phyloP scores from a whole-genome alignment of 129 eudicot genomes.

The Glebionis coronaria region DNA sequence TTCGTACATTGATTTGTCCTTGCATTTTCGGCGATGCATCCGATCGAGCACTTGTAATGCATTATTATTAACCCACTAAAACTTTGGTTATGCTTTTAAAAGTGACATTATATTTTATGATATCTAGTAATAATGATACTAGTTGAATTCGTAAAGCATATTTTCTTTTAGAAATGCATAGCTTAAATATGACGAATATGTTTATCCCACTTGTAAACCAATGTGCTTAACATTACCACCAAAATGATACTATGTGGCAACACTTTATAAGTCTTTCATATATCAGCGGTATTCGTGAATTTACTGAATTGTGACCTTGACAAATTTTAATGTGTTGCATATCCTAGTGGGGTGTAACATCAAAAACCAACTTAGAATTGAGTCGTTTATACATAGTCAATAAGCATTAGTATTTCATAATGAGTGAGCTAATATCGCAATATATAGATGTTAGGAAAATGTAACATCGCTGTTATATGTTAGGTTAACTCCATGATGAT shows the following conservation, averaged over 20 bases:
- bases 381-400: too few relatives aligned
- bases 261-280: background rate
- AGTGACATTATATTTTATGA: slow-evolving; percentile 1
- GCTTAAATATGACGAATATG: slow-evolving; percentile 11
- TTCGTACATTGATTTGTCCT: background rate
- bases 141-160: slow-evolving; percentile 10
- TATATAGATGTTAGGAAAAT: too few relatives aligned
- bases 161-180: background rate
- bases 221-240: slow-evolving; percentile 17
- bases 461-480: too few relatives aligned
- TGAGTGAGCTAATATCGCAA: too few relatives aligned
- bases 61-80: slow-evolving; percentile 10
- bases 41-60: slow-evolving; percentile 16
- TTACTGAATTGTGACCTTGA: too few relatives aligned
- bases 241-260: background rate
- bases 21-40: background rate
- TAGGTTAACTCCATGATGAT: too few relatives aligned
- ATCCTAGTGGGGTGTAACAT: too few relatives aligned
- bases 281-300: too few relatives aligned
- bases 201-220: slow-evolving; percentile 7
- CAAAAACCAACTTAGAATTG: too few relatives aligned
- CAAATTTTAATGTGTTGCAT: too few relatives aligned
- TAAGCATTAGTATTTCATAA: too few relatives aligned
- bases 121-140: slow-evolving; percentile 18
- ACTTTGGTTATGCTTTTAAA: background rate